Percentiles rank a stretch among this genome's conserved stretches.
Conservation (phyloP, 163 green algal genomes). For the Prototheca cutis region DNA sequence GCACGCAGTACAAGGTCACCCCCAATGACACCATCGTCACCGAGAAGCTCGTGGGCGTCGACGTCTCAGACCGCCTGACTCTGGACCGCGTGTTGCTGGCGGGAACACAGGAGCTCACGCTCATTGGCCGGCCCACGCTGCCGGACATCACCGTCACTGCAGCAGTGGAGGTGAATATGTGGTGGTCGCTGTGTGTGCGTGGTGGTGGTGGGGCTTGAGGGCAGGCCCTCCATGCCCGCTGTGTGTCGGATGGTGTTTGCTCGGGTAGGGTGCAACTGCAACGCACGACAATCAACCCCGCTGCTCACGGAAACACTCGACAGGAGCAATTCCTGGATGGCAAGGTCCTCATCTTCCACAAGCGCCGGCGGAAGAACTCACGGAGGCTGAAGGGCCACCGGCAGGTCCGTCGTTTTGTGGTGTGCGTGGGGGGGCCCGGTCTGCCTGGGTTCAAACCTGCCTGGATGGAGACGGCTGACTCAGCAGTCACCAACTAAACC, state of each 20-base stretch:
- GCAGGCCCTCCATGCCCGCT: no score
- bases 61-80: conserved; percentile 62
- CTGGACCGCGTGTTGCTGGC: conserved; percentile 73
- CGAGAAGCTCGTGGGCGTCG: conserved; percentile 35
- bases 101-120: conserved; percentile 51
- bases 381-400: conserved; percentile 56
- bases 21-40: conserved; percentile 47
- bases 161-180: conserved; percentile 46
- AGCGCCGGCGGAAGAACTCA: conserved; percentile 80
- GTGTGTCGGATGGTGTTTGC: no score
- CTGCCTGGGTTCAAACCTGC: neutral
- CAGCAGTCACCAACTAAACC: no score
- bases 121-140: conserved; percentile 75
- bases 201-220: neutral
- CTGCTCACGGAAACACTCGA: no score
- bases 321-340: conserved; percentile 78
- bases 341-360: conserved; percentile 92
- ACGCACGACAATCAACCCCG: no score
- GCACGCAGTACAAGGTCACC: conserved; percentile 75
- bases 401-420: conserved; percentile 18
- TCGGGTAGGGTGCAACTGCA: no score
- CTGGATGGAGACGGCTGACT: no score
- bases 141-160: conserved; percentile 55
- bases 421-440: no score
- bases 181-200: neutral